Evolutionary conservation across 2,329 filamentous ascomycete species (phyloP).

Genomic region (Alternaria sp.): DNA sequence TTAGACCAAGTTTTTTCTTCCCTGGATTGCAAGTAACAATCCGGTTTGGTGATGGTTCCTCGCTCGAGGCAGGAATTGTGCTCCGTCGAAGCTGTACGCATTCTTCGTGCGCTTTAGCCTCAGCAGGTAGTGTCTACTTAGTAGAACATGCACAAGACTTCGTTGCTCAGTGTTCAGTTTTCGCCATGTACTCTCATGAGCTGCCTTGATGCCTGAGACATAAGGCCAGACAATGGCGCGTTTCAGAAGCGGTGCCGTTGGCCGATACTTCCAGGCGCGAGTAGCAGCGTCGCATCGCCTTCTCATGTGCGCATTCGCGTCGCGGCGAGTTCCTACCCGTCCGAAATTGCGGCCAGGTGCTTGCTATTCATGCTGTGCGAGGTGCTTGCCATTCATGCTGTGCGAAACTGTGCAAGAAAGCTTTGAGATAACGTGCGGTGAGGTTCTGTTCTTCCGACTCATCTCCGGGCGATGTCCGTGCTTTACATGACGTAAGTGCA

Average conservation of each 20-base stretch:
- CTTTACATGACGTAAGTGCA: constrained; percentile 2
- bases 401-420: neutral
- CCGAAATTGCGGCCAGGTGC: neutral
- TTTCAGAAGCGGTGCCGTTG: constrained; percentile 10
- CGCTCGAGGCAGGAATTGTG: neutral
- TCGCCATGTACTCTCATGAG: constrained; percentile 2
- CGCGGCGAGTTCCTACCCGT: neutral
- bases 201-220: constrained; percentile 9
- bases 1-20: neutral
- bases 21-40: neutral
- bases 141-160: constrained; percentile 1
- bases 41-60: neutral
- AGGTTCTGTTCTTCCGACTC: neutral
- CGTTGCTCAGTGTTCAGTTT: constrained; percentile 1
- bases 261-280: constrained; percentile 2
- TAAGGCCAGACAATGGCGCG: constrained; percentile 12
- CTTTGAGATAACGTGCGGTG: neutral
- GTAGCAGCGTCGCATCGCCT: neutral
- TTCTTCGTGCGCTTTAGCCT: neutral
- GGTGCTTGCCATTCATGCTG: neutral
- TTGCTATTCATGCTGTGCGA: neutral
- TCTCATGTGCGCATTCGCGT: neutral
- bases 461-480: neutral
- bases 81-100: neutral
- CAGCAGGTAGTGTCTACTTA: neutral